Conservation (phyloP, 148 eudicot genomes). For the Vaccinium macrocarpon region DNA sequence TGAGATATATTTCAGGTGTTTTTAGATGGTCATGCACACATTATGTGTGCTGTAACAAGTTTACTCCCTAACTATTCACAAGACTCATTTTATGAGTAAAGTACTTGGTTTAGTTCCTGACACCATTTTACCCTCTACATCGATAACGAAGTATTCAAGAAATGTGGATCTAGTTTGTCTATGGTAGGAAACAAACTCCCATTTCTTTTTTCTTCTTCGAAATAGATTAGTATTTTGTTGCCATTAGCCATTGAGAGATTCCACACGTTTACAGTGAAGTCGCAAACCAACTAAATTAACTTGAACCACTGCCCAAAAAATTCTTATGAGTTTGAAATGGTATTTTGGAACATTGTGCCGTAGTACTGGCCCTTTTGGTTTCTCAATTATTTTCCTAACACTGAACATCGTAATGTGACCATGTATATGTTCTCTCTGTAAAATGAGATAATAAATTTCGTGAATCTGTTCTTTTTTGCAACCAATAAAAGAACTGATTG, state of each 20-base stretch:
- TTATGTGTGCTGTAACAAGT: background rate
- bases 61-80: background rate
- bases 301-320: background rate
- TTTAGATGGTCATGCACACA: background rate
- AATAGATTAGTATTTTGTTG: background rate
- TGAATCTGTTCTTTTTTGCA: background rate
- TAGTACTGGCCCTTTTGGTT: background rate
- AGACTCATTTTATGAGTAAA: background rate
- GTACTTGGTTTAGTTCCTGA: background rate
- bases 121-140: background rate
- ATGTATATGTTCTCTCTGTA: background rate
- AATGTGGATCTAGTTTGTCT: background rate
- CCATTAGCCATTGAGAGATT: background rate
- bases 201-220: background rate
- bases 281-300: background rate
- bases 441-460: background rate
- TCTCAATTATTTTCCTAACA: background rate
- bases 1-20: background rate
- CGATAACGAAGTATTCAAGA: background rate
- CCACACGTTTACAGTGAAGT: background rate
- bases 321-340: background rate
- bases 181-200: background rate
- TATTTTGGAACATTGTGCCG: background rate
- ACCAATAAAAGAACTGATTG: background rate
- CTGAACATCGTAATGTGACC: background rate